Base-by-base conservation (phyloP, 2,329 filamentous ascomycete genomes). In the Calonectria pteridis region DNA sequence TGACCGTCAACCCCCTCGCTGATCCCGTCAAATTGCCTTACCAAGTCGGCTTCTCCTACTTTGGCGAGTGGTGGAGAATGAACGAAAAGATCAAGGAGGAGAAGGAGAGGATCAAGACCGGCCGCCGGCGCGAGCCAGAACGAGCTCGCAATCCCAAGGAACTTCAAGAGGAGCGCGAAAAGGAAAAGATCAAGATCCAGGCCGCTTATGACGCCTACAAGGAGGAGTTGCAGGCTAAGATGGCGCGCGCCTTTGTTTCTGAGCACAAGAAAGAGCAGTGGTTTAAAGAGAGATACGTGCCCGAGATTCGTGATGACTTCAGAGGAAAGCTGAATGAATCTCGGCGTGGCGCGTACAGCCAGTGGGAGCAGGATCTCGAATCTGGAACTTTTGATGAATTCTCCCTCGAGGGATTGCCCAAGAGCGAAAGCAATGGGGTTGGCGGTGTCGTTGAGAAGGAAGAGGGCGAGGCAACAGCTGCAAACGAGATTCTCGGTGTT, bases 241-340 rank as follows among this genome's bases (percentile, higher is more conserved):
- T 98, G 93, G 96, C 97, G 0, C 93, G 95, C 77, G 89, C 91
- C 1, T 99, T 99, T 83, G 97, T 99, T 51, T 91, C 93, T 64
- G 94, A 95, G 79, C 97, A 99, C 85, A 98, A 98, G 83, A 92
- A 93, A 53, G 97, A 99, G 84, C 96, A 99, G 83, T 99, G 97
- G 97, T 99, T 99, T 86, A 95, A 93, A 79, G 97, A 99, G 85
- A 93, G 95, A 82, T 99, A 99, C 80, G 93, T 97, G 35, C 91
- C 95, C 1, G 95, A 97, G 78, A 92, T 96, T 69, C 90, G 94
- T 67, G 93, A 96, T 77, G 89, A 90, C 2, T 91, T 98, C 80
- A 93, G 94, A 70, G 87, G 88, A 73, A 93, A 95, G 80, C 87
- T 98, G 67, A 94, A 93, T 83, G 93, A 95, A 59, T 95, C 94